A percentile compares a stretch with the other conserved stretches of the same genome.
These are phyloP conservation scores for Pyrus pyrifolia DNA, from an alignment of 306 rosid genomes.

Conservation along the genomic window DNA sequence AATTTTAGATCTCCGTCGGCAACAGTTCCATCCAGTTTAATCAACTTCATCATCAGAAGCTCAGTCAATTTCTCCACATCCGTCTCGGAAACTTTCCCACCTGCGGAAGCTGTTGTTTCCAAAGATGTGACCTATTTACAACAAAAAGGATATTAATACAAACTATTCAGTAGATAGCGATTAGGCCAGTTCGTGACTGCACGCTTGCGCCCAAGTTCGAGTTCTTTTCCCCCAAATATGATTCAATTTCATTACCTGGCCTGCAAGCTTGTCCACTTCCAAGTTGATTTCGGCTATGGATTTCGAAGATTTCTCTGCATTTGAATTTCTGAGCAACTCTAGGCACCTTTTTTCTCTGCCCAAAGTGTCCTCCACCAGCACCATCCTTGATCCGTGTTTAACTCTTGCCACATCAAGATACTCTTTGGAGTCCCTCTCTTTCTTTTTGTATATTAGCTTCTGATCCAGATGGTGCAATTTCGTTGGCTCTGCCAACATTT, in stretches of 20 bases:
- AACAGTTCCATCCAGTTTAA: slow-evolving; percentile 57
- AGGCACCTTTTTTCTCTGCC: slow-evolving; percentile 51
- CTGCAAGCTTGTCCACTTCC: slow-evolving; percentile 48
- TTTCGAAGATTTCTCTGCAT: slow-evolving; percentile 48
- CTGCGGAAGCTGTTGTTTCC: slow-evolving; percentile 30
- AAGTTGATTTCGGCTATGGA: slow-evolving; percentile 39
- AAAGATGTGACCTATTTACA: slow-evolving; percentile 51
- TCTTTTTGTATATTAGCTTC: slow-evolving; percentile 67
- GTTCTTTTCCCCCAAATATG: neutral
- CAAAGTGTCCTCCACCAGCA: slow-evolving; percentile 45
- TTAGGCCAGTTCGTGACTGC: neutral
- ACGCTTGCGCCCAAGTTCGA: neutral
- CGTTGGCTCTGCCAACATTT: slow-evolving; percentile 49
- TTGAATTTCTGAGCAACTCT: slow-evolving; percentile 38
- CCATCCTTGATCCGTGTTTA: slow-evolving; percentile 60
- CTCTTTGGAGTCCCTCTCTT: slow-evolving; percentile 68
- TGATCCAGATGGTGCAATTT: slow-evolving; percentile 64
- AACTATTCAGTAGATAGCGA: neutral
- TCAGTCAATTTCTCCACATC: slow-evolving; percentile 55
- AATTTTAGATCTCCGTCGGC: slow-evolving; percentile 53
- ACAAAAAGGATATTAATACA: neutral
- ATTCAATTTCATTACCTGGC: slow-evolving; percentile 38
- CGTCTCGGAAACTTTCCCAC: slow-evolving; percentile 28
- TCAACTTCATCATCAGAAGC: slow-evolving; percentile 52
- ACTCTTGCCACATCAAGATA: slow-evolving; percentile 66